Percentiles rank a stretch among this genome's conserved stretches.
phyloP scores from a whole-genome alignment of 2,329 filamentous ascomycete species.

The Beauveria sp. region DNA sequence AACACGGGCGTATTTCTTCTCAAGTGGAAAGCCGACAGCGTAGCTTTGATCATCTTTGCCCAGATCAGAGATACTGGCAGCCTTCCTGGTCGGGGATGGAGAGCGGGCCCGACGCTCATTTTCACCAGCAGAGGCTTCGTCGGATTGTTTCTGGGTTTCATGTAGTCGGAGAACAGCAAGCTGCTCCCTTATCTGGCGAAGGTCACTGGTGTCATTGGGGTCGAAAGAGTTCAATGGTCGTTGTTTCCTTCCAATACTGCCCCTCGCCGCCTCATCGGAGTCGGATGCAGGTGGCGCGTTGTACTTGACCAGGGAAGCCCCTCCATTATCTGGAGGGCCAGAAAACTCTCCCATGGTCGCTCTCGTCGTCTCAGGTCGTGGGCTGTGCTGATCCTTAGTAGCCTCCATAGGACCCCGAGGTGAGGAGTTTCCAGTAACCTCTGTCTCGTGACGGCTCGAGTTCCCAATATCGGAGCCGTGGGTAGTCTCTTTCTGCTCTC shows the following conservation, averaged over 20 bases:
- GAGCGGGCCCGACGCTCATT: slow-evolving; percentile 11
- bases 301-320: slow-evolving; percentile 24
- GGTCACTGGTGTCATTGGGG: slow-evolving; percentile 43
- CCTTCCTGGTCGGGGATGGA: slow-evolving; percentile 11
- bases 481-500: neutral
- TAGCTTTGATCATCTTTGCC: slow-evolving; percentile 16
- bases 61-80: neutral
- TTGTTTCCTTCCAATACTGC: slow-evolving; percentile 27
- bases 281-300: slow-evolving; percentile 27
- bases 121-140: neutral
- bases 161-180: slow-evolving; percentile 33
- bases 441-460: neutral
- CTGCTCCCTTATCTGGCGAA: slow-evolving; percentile 43
- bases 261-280: slow-evolving; percentile 34
- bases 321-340: neutral
- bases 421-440: neutral
- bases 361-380: neutral
- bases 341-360: neutral
- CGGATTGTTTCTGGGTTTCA: slow-evolving; percentile 17
- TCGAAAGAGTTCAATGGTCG: slow-evolving; percentile 38
- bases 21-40: slow-evolving; percentile 25
- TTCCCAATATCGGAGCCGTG: neutral
- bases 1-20: slow-evolving; percentile 50
- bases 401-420: neutral
- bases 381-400: neutral